Evolutionary conservation across 2,329 filamentous ascomycete genomes (phyloP), one percentile per base, ranked within the genome.

Genomic region (Cercospora citrullina): DNA sequence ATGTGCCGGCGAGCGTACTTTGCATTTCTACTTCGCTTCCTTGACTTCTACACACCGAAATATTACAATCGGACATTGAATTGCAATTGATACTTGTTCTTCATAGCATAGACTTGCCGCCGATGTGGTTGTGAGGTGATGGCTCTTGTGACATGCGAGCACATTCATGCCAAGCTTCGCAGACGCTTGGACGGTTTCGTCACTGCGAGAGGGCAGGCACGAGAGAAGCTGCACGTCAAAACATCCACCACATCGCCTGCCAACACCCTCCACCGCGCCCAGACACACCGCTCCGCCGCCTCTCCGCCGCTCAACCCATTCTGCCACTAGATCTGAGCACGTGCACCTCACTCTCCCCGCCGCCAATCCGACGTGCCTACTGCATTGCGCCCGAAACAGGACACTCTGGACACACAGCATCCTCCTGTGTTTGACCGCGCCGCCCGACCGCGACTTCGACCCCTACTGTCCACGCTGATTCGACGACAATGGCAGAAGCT

Each of bases 401-500:
- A 21, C 42, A 9, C 21, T 33, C 28, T 51, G 12, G 31, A 26
- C 21, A 42, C 48, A 51, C 62, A 55, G 36, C 36, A 42, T 7
- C 51, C 51, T 64, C 62, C 62, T 42, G 51, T 45, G 62, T 64
- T 26, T 60, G 61, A 67, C 39, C 51, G 23, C 62, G 51, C 64
- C 64, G 63, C 65, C 63, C n/a, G 3, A 18, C 31, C 45, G 64
- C 33, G 36, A 33, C 33, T 55, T 21, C 58, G 36, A n/a, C 42
- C 39, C 31, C 23, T 51, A 30, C 60, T 68, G 69, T 69, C 31
- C 64, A 26, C 57, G 60, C 65, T 62, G 60, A 60, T 30, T 61
- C 57, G 45, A 57, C 63, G 21, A 65, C 26, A 39, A 65, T 64
- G 65, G 72, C 75, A 72, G 76, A 78, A 72, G 76, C 76, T 73